Conservation (phyloP, 176 grass and related monocot species). For the Ampelocalamus luodianensis region DNA sequence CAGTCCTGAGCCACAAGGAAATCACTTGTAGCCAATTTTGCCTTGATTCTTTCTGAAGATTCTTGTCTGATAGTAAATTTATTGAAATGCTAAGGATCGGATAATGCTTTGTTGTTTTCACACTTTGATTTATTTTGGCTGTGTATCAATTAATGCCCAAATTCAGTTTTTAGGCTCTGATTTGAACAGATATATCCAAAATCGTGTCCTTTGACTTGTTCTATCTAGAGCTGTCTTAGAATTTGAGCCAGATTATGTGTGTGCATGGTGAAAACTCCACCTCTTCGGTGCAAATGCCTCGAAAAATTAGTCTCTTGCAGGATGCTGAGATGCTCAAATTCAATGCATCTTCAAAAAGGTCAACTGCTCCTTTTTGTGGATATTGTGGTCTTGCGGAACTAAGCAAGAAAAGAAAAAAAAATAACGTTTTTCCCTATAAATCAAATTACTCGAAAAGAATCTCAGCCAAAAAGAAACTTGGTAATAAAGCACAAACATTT, state of each 20-base stretch:
- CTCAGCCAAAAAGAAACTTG: not conserved
- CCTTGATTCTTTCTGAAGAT: too few relatives aligned
- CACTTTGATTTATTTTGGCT: not conserved
- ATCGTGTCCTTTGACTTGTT: slow-evolving; percentile 11
- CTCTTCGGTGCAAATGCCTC: not conserved
- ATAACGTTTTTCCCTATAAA: not conserved
- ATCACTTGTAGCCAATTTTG: too few relatives aligned
- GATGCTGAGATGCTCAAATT: slow-evolving; percentile 20
- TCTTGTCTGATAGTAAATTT: slow-evolving; percentile 27
- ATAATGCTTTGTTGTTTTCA: not conserved
- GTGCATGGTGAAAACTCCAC: not conserved
- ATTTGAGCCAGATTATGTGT: not conserved
- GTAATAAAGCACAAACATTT: not conserved
- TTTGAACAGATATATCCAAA: slow-evolving; percentile 25
- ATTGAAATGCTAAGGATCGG: slow-evolving; percentile 16
- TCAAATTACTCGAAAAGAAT: not conserved
- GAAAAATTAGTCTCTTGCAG: not conserved
- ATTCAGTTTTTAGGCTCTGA: not conserved
- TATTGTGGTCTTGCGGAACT: not conserved
- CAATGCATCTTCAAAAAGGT: slow-evolving; percentile 6
- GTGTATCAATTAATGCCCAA: not conserved
- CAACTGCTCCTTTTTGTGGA: not conserved
- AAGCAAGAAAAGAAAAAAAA: not conserved
- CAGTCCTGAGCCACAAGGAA: not conserved
- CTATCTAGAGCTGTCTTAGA: not conserved